A percentile compares a stretch with the other conserved stretches of the same genome.
phyloP scores from a whole-genome alignment of 306 rosid genomes.

The Corylus americana region DNA sequence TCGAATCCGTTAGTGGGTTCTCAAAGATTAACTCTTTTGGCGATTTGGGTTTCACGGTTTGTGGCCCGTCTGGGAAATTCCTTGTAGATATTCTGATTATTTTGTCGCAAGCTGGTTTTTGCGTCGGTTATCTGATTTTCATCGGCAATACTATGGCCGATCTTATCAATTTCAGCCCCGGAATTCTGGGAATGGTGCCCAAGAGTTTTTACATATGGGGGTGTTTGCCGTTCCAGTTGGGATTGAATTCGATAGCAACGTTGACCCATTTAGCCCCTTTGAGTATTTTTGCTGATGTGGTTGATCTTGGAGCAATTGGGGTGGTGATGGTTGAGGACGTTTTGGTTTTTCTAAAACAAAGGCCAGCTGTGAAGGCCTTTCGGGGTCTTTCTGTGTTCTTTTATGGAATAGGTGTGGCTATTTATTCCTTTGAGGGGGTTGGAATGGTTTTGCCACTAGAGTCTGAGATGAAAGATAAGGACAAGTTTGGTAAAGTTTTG shows the following conservation, averaged over 20 bases:
- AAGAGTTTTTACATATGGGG: constrained; percentile 50
- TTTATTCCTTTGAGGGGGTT: constrained; percentile 55
- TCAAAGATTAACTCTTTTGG: constrained; percentile 49
- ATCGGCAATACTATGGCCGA: constrained; percentile 50
- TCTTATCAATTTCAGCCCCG: constrained; percentile 26
- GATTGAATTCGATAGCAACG: constrained; percentile 46
- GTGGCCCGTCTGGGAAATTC: constrained; percentile 42
- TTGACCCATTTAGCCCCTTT: constrained; percentile 52
- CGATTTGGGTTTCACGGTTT: constrained; percentile 49
- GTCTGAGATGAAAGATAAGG: constrained; percentile 54
- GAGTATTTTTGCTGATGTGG: constrained; percentile 58
- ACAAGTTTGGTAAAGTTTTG: constrained; percentile 43
- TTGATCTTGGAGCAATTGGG: constrained; percentile 53
- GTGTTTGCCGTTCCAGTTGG: constrained; percentile 54
- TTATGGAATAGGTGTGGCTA: constrained; percentile 54
- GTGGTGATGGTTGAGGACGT: constrained; percentile 46
- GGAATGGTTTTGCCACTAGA: constrained; percentile 61
- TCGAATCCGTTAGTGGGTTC: constrained; percentile 35
- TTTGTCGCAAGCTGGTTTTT: constrained; percentile 53
- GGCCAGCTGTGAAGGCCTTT: constrained; percentile 35
- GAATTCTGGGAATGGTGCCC: constrained; percentile 34
- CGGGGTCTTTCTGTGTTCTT: constrained; percentile 46
- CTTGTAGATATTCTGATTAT: constrained; percentile 45
- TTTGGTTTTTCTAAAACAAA: constrained; percentile 17
- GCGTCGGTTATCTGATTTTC: constrained; percentile 53